These are phyloP conservation scores for Nakaseomyces bracarensis DNA, from an alignment of 1,139 yeast genomes.

Conservation along the genomic window DNA sequence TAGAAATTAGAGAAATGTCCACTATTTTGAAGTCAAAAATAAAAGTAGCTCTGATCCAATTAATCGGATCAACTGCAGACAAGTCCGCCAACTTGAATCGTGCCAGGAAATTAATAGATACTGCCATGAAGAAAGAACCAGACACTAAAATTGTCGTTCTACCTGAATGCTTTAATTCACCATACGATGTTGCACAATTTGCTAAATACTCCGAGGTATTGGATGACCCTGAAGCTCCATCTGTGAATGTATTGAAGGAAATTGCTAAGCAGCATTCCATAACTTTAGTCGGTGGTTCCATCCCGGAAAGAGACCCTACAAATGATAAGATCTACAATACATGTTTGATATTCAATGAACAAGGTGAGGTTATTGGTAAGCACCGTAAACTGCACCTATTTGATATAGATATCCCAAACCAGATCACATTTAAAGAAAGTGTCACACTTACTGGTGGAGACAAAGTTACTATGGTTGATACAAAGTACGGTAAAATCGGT, in stretches of 20 bases:
- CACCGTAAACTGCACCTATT: slow-evolving; percentile 86
- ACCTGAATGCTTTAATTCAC: slow-evolving; percentile 88
- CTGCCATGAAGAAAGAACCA: slow-evolving; percentile 45
- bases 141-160: slow-evolving; percentile 44
- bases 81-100: slow-evolving; percentile 51
- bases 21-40: slow-evolving; percentile 36
- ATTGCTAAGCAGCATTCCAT: slow-evolving; percentile 57
- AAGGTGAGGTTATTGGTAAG: slow-evolving; percentile 69
- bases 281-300: slow-evolving; percentile 79
- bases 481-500: slow-evolving; percentile 71
- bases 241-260: slow-evolving; percentile 42
- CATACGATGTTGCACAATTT: slow-evolving; percentile 82
- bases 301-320: slow-evolving; percentile 61
- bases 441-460: slow-evolving; percentile 67
- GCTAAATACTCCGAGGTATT: slow-evolving; percentile 72
- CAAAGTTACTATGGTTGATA: slow-evolving; percentile 67
- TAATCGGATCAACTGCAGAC: slow-evolving; percentile 36
- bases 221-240: slow-evolving; percentile 52
- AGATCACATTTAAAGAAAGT: slow-evolving; percentile 80
- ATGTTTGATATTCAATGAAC: slow-evolving; percentile 60
- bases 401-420: slow-evolving; percentile 85
- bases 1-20: too few species aligned
- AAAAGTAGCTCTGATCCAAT: slow-evolving; percentile 43
- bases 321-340: slow-evolving; percentile 69
- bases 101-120: slow-evolving; percentile 42